phyloP scores from a whole-genome alignment of 768 basidiomycete species.

The Naganishia vaughanmartiniae region DNA sequence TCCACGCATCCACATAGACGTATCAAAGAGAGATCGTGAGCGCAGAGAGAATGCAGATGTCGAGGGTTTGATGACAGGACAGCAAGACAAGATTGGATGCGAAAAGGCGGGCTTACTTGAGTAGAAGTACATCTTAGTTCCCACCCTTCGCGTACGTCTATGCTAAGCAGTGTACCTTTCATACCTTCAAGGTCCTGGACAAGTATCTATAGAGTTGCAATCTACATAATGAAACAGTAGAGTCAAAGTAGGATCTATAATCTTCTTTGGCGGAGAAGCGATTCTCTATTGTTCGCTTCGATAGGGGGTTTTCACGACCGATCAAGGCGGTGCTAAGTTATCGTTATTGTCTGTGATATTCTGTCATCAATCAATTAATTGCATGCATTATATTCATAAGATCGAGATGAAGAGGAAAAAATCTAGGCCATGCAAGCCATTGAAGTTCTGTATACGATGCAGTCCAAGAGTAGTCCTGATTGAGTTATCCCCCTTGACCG shows the following conservation, averaged over 20 bases:
- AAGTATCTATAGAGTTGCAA: too few relatives aligned
- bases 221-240: too few relatives aligned
- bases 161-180: too few relatives aligned
- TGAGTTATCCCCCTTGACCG: slow-evolving; percentile 46
- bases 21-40: neutral
- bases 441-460: slow-evolving; percentile 36
- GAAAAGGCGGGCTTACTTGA: neutral
- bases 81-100: too few relatives aligned
- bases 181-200: too few relatives aligned
- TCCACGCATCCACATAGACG: too few relatives aligned
- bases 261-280: neutral
- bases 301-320: slow-evolving; percentile 8
- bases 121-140: slow-evolving; percentile 11
- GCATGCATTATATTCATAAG: neutral
- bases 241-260: too few relatives aligned
- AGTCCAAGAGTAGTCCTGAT: slow-evolving; percentile 55
- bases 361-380: neutral
- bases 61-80: too few relatives aligned
- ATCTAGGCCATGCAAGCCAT: slow-evolving; percentile 51
- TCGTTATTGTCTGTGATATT: neutral
- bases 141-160: too few relatives aligned
- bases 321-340: slow-evolving; percentile 5
- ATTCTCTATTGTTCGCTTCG: slow-evolving; percentile 9
- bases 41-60: neutral
- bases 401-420: slow-evolving; percentile 28